Conservation (phyloP, 2,329 filamentous ascomycete genomes). For the Trichophyton verrucosum region DNA sequence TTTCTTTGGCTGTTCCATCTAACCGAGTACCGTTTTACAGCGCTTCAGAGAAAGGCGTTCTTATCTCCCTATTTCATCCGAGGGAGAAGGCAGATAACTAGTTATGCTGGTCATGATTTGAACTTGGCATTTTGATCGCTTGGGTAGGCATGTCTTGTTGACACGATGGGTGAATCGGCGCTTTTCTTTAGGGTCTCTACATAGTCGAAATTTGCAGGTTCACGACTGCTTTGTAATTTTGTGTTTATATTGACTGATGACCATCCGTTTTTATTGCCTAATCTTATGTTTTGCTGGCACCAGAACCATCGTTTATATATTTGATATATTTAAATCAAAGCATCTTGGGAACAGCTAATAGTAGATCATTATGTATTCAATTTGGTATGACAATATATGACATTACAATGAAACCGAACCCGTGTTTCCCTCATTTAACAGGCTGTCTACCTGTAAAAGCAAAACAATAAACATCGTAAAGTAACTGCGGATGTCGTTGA, state of each 20-base stretch:
- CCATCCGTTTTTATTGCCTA: neutral
- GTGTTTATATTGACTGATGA: neutral
- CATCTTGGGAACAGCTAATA: neutral
- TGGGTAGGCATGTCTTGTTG: neutral
- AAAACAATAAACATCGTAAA: neutral
- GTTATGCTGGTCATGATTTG: neutral
- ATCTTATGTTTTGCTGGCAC: no score
- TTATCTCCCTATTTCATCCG: neutral
- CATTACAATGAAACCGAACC: neutral
- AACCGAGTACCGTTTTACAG: neutral
- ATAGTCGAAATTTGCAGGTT: neutral
- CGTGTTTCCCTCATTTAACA: neutral
- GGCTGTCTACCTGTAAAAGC: neutral
- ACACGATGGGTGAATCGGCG: neutral
- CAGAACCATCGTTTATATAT: neutral
- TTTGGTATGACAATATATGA: neutral
- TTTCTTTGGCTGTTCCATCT: neutral
- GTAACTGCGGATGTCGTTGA: neutral
- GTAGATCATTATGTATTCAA: no score
- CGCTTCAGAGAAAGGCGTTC: constrained; percentile 1
- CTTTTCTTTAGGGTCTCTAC: neutral
- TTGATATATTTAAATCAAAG: neutral
- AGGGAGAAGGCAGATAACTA: neutral
- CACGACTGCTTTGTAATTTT: neutral
- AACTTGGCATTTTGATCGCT: neutral